phyloP scores from a whole-genome alignment of 1,139 yeast species.

The Pichia sp. region DNA sequence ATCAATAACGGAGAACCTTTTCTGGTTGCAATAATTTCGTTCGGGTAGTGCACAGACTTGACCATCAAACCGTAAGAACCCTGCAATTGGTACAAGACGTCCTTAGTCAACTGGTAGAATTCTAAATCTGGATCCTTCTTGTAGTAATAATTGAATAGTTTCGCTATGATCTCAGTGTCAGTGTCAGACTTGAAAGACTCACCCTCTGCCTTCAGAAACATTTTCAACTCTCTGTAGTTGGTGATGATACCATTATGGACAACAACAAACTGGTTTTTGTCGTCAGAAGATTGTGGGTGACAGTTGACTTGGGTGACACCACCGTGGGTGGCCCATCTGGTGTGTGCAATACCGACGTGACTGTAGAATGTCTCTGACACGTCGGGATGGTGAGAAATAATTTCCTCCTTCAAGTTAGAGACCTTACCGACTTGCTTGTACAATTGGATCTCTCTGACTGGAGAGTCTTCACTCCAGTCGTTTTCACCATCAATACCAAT shows the following conservation, averaged over 20 bases:
- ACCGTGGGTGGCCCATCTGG: constrained; percentile 99
- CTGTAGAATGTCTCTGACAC: constrained; percentile 64
- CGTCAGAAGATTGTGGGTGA: constrained; percentile 94
- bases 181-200: constrained; percentile 86
- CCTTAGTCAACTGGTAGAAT: constrained; percentile 88
- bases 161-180: constrained; percentile 97
- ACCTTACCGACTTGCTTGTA: constrained; percentile 93
- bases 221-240: constrained; percentile 85
- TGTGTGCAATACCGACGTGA: constrained; percentile 97
- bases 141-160: constrained; percentile 85
- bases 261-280: constrained; percentile 75
- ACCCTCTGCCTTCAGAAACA: constrained; percentile 76
- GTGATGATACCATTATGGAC: constrained; percentile 99
- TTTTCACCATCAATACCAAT: constrained; percentile 89
- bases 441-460: constrained; percentile 45
- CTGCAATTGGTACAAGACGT: constrained; percentile 87
- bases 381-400: constrained; percentile 53
- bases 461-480: constrained; percentile 42
- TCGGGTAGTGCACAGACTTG: constrained; percentile 87
- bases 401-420: constrained; percentile 67
- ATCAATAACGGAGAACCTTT: constrained; percentile 96
- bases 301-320: constrained; percentile 82
- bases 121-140: constrained; percentile 69
- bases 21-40: constrained; percentile 95
- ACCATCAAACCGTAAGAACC: constrained; percentile 97